Evolutionary conservation across 768 basidiomycete genomes (phyloP).

Genomic region (Boletellus emodensis): DNA sequence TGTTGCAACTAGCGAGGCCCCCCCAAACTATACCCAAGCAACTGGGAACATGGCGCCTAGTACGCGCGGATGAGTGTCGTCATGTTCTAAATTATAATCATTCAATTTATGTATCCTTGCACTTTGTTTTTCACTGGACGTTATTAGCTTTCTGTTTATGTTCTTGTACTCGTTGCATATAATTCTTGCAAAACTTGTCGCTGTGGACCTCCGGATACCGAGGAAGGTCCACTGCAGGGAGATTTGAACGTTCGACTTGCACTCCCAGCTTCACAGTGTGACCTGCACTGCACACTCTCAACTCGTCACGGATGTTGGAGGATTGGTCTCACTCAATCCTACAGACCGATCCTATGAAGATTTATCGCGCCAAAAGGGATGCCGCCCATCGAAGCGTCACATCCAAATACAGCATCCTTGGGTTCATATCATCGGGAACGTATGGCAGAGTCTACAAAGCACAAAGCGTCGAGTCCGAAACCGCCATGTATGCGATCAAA

Average conservation of each 20-base stretch:
- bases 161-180: no score
- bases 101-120: no score
- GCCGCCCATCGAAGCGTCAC: conserved; percentile 59
- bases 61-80: not conserved
- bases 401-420: conserved; percentile 86
- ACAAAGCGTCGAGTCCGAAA: conserved; percentile 65
- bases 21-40: conserved; percentile 25
- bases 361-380: conserved; percentile 80
- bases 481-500: conserved; percentile 88
- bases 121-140: not conserved
- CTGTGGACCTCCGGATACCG: no score
- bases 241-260: no score
- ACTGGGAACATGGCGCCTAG: not conserved
- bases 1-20: conserved; percentile 12
- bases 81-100: no score
- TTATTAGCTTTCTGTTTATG: not conserved
- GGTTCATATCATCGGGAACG: conserved; percentile 97
- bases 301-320: conserved; percentile 28
- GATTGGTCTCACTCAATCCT: conserved; percentile 35
- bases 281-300: no score
- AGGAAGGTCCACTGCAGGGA: no score
- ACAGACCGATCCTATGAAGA: conserved; percentile 73
- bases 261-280: no score
- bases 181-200: no score
- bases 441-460: conserved; percentile 99